phyloP scores from a whole-genome alignment of 225 moss, liverwort and hornwort genomes.

The Marchantia paleacea region DNA sequence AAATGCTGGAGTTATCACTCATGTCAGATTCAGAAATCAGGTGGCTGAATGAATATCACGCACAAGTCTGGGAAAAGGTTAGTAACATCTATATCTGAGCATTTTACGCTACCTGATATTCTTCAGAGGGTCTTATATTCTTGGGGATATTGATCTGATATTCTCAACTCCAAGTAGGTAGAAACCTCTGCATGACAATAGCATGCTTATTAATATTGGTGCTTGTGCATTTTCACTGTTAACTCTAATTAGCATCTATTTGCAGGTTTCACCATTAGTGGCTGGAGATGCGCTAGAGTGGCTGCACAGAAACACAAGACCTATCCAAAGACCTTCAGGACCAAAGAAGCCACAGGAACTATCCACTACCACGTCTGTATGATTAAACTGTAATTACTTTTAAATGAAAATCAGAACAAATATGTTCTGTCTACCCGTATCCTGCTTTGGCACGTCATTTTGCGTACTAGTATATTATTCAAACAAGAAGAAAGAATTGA shows the following conservation, averaged over 20 bases:
- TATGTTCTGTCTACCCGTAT: too few species aligned
- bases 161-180: not conserved
- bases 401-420: too few species aligned
- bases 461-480: too few species aligned
- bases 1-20: conserved; percentile 70
- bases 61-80: conserved; percentile 96
- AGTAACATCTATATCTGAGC: not conserved
- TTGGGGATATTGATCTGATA: too few species aligned
- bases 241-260: not conserved
- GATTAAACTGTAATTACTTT: not conserved
- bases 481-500: too few species aligned
- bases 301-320: conserved; percentile 70
- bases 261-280: conserved; percentile 77
- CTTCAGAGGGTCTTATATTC: too few species aligned
- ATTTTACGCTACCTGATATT: too few species aligned
- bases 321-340: conserved; percentile 49
- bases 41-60: conserved; percentile 90
- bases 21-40: conserved; percentile 74
- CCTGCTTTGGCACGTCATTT: too few species aligned
- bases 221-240: not conserved
- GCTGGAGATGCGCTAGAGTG: conserved; percentile 65
- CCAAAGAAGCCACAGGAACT: conserved; percentile 49
- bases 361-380: conserved; percentile 36
- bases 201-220: too few species aligned
- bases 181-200: not conserved